phyloP scores from a whole-genome alignment of 192 early-diverging fungal genomes.

The Rhizophagus sp. region DNA sequence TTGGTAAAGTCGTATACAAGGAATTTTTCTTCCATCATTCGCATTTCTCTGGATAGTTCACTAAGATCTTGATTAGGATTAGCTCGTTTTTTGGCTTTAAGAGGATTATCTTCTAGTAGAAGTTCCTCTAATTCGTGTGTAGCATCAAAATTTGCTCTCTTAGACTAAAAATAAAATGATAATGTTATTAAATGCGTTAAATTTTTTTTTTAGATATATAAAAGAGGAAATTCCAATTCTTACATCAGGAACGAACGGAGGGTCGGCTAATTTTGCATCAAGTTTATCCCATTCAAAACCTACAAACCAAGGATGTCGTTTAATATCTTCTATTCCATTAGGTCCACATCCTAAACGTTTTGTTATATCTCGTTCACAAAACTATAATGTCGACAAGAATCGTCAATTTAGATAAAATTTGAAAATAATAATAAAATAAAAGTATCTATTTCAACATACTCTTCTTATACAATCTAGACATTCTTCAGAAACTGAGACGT shows the following conservation, averaged over 20 bases:
- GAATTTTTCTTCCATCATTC: conserved; percentile 81
- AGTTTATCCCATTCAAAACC: conserved; percentile 76
- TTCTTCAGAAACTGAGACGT: conserved; percentile 48
- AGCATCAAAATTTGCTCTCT: conserved; percentile 93
- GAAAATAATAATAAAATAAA: neutral
- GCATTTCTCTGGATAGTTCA: conserved; percentile 61
- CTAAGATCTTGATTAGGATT: conserved; percentile 42
- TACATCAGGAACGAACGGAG: conserved; percentile 87
- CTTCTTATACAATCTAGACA: conserved; percentile 55
- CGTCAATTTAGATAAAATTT: conserved; percentile 4
- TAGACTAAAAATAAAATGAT: conserved; percentile 51
- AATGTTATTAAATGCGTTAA: neutral
- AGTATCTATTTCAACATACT: conserved; percentile 36
- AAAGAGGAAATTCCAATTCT: conserved; percentile 24
- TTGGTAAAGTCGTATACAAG: conserved; percentile 75
- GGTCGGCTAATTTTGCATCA: conserved; percentile 66
- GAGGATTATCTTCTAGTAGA: conserved; percentile 93
- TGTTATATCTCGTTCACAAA: conserved; percentile 72
- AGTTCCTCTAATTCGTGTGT: conserved; percentile 96
- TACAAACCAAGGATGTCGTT: conserved; percentile 79
- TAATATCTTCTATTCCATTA: conserved; percentile 69
- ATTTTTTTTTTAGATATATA: neutral
- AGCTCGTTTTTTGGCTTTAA: conserved; percentile 72
- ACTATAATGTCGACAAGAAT: conserved; percentile 34
- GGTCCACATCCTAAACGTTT: conserved; percentile 78